Evolutionary conservation across 2,329 filamentous ascomycete genomes (phyloP).

Genomic region (Monosporascus sp.): DNA sequence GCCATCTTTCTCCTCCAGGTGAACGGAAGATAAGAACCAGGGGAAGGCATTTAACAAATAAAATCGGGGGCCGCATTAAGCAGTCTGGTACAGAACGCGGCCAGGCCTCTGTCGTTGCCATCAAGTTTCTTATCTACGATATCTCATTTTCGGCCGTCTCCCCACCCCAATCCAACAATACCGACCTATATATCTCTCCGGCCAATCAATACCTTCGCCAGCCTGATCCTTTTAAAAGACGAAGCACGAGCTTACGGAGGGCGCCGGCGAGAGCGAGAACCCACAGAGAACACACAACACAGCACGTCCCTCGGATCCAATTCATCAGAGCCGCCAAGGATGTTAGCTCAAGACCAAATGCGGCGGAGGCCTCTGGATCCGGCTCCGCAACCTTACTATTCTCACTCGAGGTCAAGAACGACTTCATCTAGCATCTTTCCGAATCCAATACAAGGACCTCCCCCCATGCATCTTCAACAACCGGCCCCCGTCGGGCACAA

Average conservation of each 20-base stretch:
- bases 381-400: slow-evolving; percentile 32
- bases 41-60: too few relatives aligned
- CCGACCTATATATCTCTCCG: background rate
- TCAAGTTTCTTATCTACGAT: background rate
- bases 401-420: slow-evolving; percentile 52
- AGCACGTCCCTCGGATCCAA: background rate
- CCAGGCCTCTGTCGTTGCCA: background rate
- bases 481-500: slow-evolving; percentile 32
- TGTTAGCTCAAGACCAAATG: slow-evolving; percentile 27
- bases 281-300: background rate
- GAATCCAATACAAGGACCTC: slow-evolving; percentile 16
- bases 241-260: too few relatives aligned
- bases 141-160: background rate
- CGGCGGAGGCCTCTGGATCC: slow-evolving; percentile 24
- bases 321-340: slow-evolving; percentile 2
- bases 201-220: background rate
- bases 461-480: slow-evolving; percentile 30
- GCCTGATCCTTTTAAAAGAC: background rate
- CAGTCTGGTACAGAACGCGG: background rate
- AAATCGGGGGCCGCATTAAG: background rate
- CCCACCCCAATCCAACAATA: background rate
- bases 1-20: background rate
- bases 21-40: background rate
- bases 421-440: slow-evolving; percentile 50
- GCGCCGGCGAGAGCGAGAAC: background rate